These are phyloP conservation scores for Agaricus blazei DNA, from an alignment of 768 basidiomycete species.

Conservation along the genomic window DNA sequence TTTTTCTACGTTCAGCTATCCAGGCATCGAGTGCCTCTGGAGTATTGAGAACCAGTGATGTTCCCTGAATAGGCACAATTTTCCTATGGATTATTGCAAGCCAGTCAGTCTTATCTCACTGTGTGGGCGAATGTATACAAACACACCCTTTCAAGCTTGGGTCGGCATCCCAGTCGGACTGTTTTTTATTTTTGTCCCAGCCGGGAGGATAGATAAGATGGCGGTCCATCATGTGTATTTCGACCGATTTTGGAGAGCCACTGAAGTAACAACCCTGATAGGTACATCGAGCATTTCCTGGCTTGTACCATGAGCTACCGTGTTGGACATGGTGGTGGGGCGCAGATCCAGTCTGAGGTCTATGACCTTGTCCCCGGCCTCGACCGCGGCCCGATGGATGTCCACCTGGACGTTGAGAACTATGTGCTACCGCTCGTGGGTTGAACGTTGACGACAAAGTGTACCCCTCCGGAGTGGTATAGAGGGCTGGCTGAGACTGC, in stretches of 20 bases:
- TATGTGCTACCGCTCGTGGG: neutral
- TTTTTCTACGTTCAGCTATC: slow-evolving; percentile 83
- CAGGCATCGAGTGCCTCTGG: slow-evolving; percentile 80
- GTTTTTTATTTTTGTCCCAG: slow-evolving; percentile 52
- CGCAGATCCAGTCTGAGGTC: neutral
- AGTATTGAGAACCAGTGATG: slow-evolving; percentile 68
- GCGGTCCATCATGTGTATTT: slow-evolving; percentile 86
- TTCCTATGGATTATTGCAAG: slow-evolving; percentile 39
- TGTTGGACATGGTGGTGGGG: slow-evolving; percentile 5
- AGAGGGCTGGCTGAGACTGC: slow-evolving; percentile 21
- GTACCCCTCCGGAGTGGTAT: slow-evolving; percentile 7
- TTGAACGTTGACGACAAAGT: slow-evolving; percentile 8
- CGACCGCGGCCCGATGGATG: neutral
- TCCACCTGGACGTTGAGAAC: neutral
- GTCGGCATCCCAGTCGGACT: slow-evolving; percentile 73
- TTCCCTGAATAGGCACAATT: slow-evolving; percentile 72
- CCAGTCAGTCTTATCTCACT: neutral
- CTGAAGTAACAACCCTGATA: slow-evolving; percentile 61
- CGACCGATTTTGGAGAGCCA: slow-evolving; percentile 66
- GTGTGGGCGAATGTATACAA: neutral
- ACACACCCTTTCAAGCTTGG: slow-evolving; percentile 73
- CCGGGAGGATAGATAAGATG: slow-evolving; percentile 78
- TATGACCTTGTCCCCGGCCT: slow-evolving; percentile 1
- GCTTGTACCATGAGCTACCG: slow-evolving; percentile 50
- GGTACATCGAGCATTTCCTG: slow-evolving; percentile 57